Evolutionary conservation across 1,284 basidiomycete species (phyloP).

Genomic region (Psilocybe mexicana): DNA sequence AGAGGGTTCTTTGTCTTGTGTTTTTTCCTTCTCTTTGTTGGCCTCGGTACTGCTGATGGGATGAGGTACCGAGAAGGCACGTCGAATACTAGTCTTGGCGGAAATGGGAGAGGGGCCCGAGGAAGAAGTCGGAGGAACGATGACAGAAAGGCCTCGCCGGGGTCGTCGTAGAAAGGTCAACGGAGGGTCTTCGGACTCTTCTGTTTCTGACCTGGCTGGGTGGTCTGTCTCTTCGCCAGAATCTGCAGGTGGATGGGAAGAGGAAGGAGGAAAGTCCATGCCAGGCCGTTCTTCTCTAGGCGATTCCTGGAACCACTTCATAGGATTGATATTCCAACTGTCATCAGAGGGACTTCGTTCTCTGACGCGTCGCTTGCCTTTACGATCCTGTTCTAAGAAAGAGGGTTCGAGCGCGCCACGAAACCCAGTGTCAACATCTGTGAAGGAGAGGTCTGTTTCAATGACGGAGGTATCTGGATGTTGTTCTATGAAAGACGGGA

Average conservation of each 20-base stretch:
- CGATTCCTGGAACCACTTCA: conserved; percentile 60
- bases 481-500: conserved; percentile 24
- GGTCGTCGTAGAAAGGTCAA: conserved; percentile 14
- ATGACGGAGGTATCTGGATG: conserved; percentile 25
- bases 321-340: conserved; percentile 43
- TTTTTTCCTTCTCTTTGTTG: conserved; percentile 8
- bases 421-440: conserved; percentile 44
- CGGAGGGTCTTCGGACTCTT: conserved; percentile 3
- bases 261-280: conserved; percentile 32
- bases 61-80: conserved; percentile 50
- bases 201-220: conserved; percentile 12
- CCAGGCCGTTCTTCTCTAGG: conserved; percentile 45
- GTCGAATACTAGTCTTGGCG: conserved; percentile 16
- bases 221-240: conserved; percentile 1
- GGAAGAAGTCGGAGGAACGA: conserved; percentile 6
- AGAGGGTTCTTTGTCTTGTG: conserved; percentile 25
- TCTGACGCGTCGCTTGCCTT: conserved; percentile 56
- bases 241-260: conserved; percentile 4
- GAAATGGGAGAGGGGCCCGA: conserved; percentile 1
- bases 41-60: conserved; percentile 11
- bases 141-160: conserved; percentile 16
- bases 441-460: conserved; percentile 30
- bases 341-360: conserved; percentile 37
- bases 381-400: conserved; percentile 45
- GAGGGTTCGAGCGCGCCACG: conserved; percentile 61